Base-by-base conservation (phyloP, 2,329 filamentous ascomycete genomes). In the Rhynchosporium secalis region DNA sequence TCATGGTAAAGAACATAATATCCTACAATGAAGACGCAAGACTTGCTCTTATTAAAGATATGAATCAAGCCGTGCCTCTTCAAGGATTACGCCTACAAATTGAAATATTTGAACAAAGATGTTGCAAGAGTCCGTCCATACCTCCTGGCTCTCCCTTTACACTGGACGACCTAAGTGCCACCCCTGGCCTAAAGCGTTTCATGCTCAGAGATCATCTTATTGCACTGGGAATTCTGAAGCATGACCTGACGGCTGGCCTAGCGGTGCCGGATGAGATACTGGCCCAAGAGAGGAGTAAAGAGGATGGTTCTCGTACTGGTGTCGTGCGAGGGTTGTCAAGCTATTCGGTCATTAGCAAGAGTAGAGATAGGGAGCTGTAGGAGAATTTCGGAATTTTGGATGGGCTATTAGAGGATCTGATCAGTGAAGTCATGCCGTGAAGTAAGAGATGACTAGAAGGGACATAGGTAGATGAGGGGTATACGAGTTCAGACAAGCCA, bases 151-250 rank as follows among this genome's bases (percentile, higher is more conserved):
- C 13, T 62, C 65, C 5, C 48, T 69, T 2, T 68, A 64, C 56
- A 20, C 20, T 20, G 20, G 20, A 20, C 20, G 20, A 52, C 8
- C 36, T 66, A 4, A 41, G 58, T 40, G 29, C 13, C 12, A 38
- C 40, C 29, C 51, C 65, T 5, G 54, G 62, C 7, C 43, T 62
- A 31, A 69, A 63, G 46, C 56, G 68, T 12, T 52, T 70, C 28
- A 56, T 69, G 20, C 33, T 69, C 3, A 65, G 68, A 2, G 69
- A 70, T 51, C 66, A 68, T 26, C 36, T 70, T 0, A 60, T 68
- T 12, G 65, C 66, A 8, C 58, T 65, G 15, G 66, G 62, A 7
- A 68, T 70, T 61, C 55, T 69, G 36, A 29, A 63, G 47, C 64
- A 66, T 56, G 60, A 66, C 56, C 20, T 57, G 5, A 62, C 52